Percentiles rank a stretch among this genome's conserved stretches.
phyloP scores from a whole-genome alignment of 192 early-diverging fungal genomes.

The Coemansia pectinata region DNA sequence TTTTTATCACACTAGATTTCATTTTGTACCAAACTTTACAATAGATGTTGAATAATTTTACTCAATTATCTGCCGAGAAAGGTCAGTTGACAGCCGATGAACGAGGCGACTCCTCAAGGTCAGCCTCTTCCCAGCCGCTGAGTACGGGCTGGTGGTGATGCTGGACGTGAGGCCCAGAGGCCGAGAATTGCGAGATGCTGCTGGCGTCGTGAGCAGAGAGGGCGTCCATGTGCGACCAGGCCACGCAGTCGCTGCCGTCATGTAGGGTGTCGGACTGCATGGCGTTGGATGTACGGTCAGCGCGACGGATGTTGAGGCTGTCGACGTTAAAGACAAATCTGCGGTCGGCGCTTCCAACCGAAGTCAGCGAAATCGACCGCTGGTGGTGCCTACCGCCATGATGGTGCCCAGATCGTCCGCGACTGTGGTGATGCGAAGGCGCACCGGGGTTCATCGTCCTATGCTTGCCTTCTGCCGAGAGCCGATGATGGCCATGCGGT shows the following conservation, averaged over 20 bases:
- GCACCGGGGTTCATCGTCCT: neutral
- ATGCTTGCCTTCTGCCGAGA: slow-evolving; percentile 1
- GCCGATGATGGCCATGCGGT: neutral
- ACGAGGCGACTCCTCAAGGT: slow-evolving; percentile 22
- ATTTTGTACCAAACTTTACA: neutral
- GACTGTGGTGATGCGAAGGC: neutral
- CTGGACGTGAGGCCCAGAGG: neutral
- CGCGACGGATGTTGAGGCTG: slow-evolving; percentile 35
- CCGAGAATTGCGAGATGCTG: slow-evolving; percentile 26
- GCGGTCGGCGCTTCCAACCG: slow-evolving; percentile 1
- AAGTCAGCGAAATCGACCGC: slow-evolving; percentile 17
- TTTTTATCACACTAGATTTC: neutral
- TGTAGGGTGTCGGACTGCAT: slow-evolving; percentile 41
- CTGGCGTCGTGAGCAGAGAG: slow-evolving; percentile 23
- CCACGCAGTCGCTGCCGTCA: slow-evolving; percentile 34
- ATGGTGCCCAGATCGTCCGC: neutral
- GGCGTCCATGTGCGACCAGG: slow-evolving; percentile 46
- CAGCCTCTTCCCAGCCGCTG: slow-evolving; percentile 45
- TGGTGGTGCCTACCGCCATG: neutral
- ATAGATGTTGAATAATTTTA: neutral
- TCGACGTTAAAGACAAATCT: slow-evolving; percentile 23
- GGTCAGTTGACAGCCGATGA: neutral
- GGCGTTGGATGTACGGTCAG: slow-evolving; percentile 35
- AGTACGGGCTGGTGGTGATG: slow-evolving; percentile 29
- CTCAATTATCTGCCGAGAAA: neutral